phyloP scores from a whole-genome alignment of 768 basidiomycete genomes.

The Pleurotus salmoneostramineus region DNA sequence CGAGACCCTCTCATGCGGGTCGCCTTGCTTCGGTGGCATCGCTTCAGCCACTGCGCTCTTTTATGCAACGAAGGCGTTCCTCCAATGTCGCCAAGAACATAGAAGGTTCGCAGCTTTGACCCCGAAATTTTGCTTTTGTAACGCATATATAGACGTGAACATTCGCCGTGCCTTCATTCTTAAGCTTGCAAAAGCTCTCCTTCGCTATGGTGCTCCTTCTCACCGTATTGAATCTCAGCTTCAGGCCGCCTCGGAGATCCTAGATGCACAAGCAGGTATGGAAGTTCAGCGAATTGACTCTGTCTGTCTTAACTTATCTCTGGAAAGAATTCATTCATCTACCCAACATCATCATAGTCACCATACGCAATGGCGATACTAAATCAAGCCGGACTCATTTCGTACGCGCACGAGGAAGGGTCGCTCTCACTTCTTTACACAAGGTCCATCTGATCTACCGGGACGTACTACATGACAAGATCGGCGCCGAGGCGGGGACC shows the following conservation, averaged over 20 bases:
- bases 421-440: conserved; percentile 80
- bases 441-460: conserved; percentile 83
- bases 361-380: conserved; percentile 73
- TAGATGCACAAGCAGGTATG: conserved; percentile 68
- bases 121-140: background rate
- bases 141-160: conserved; percentile 30
- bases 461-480: conserved; percentile 79
- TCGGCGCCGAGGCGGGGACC: conserved; percentile 70
- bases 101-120: conserved; percentile 30
- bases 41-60: conserved; percentile 17
- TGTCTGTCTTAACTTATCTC: background rate
- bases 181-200: conserved; percentile 81
- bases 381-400: conserved; percentile 77
- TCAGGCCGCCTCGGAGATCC: conserved; percentile 69
- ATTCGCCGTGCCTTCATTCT: conserved; percentile 71
- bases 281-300: background rate
- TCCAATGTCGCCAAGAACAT: conserved; percentile 38
- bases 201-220: conserved; percentile 92
- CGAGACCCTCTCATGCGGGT: background rate
- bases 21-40: conserved; percentile 3
- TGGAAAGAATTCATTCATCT: conserved; percentile 74
- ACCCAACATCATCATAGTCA: conserved; percentile 74
- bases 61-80: conserved; percentile 27
- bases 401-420: conserved; percentile 74
- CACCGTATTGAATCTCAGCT: conserved; percentile 92